Percentiles rank a stretch among this genome's conserved stretches.
Evolutionary conservation across 1,139 yeast species (phyloP).

Genomic region (Hansenula lynferdii): DNA sequence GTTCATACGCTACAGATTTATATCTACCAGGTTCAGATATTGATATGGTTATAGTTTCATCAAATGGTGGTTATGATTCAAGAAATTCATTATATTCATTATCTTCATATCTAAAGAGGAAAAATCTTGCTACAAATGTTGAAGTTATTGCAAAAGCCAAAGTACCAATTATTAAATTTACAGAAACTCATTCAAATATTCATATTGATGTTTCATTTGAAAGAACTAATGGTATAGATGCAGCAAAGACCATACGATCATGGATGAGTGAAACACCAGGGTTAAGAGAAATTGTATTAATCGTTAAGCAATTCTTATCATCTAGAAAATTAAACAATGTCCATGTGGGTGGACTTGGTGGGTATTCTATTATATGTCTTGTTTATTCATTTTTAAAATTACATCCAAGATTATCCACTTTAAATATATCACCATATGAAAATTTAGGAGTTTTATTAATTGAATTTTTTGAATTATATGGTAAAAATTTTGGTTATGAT

Average conservation of each 20-base stretch:
- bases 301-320: slow-evolving; percentile 81
- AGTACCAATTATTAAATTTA: slow-evolving; percentile 93
- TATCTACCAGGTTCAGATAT: slow-evolving; percentile 96
- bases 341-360: slow-evolving; percentile 96
- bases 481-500: slow-evolving; percentile 86
- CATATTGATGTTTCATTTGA: slow-evolving; percentile 93
- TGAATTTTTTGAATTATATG: slow-evolving; percentile 94
- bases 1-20: slow-evolving; percentile 92
- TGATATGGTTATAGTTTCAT: slow-evolving; percentile 83
- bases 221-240: slow-evolving; percentile 77
- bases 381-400: slow-evolving; percentile 75
- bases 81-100: slow-evolving; percentile 69
- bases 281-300: slow-evolving; percentile 75
- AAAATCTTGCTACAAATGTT: slow-evolving; percentile 62
- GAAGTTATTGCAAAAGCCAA: slow-evolving; percentile 90
- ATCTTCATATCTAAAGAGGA: slow-evolving; percentile 62
- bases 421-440: slow-evolving; percentile 60
- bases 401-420: slow-evolving; percentile 75
- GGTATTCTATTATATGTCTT: slow-evolving; percentile 85
- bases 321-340: slow-evolving; percentile 82
- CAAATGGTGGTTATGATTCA: slow-evolving; percentile 58
- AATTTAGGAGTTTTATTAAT: slow-evolving; percentile 86
- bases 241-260: slow-evolving; percentile 71
- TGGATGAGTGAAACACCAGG: slow-evolving; percentile 82
- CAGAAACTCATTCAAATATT: slow-evolving; percentile 65